phyloP scores from a whole-genome alignment of 495 filamentous ascomycete genomes.

The Xylaria cubensis region DNA sequence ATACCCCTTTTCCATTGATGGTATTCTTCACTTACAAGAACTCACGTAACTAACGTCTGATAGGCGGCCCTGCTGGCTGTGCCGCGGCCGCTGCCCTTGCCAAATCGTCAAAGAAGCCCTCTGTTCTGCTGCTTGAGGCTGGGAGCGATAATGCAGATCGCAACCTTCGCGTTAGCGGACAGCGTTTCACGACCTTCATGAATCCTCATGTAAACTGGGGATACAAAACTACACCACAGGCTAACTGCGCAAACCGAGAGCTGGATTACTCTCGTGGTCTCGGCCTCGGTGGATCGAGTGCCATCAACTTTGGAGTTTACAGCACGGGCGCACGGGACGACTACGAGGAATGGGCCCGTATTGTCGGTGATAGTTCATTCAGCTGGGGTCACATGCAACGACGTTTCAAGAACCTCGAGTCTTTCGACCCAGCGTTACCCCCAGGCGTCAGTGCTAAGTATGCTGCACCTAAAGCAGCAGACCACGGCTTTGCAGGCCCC shows the following conservation, averaged over 20 bases:
- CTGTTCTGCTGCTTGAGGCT: slow-evolving; percentile 65
- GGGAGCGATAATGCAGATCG: slow-evolving; percentile 58
- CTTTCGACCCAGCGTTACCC: slow-evolving; percentile 53
- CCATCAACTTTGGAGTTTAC: slow-evolving; percentile 69
- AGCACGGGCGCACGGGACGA: slow-evolving; percentile 64
- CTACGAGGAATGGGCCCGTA: slow-evolving; percentile 61
- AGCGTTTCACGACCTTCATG: slow-evolving; percentile 59
- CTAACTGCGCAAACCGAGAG: slow-evolving; percentile 54
- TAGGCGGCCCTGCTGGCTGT: slow-evolving; percentile 62
- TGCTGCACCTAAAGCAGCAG: slow-evolving; percentile 37
- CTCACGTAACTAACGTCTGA: background rate
- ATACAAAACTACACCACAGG: slow-evolving; percentile 65
- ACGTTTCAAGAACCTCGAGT: slow-evolving; percentile 60
- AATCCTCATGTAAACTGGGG: slow-evolving; percentile 62
- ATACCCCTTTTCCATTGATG: background rate
- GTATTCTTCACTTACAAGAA: background rate
- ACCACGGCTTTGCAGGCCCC: slow-evolving; percentile 59
- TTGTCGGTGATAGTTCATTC: slow-evolving; percentile 53
- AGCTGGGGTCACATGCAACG: slow-evolving; percentile 55
- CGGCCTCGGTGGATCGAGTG: slow-evolving; percentile 65
- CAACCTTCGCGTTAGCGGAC: slow-evolving; percentile 54
- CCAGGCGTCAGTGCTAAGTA: slow-evolving; percentile 43
- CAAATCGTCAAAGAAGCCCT: slow-evolving; percentile 49
- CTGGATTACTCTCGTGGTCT: slow-evolving; percentile 65
- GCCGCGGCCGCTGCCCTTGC: slow-evolving; percentile 57